Conservation (phyloP, 2,329 filamentous ascomycete species). For the Arthroderma uncinatum region DNA sequence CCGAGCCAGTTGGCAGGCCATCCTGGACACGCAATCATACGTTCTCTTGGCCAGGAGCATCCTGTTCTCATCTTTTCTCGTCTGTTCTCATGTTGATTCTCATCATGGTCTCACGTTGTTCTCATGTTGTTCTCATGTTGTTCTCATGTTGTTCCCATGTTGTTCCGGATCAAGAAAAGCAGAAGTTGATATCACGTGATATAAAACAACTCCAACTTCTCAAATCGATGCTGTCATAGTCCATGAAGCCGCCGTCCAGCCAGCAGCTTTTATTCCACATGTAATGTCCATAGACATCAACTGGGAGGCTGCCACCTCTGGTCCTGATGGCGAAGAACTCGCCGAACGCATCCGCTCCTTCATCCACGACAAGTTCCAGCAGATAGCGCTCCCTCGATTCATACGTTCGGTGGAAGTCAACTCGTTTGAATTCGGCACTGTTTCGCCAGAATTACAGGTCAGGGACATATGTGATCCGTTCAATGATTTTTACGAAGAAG, state of each 20-base stretch:
- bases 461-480: slow-evolving; percentile 96
- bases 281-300: slow-evolving; percentile 95
- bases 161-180: too few species aligned
- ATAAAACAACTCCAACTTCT: background rate
- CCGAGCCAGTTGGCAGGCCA: background rate
- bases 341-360: slow-evolving; percentile 83
- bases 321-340: slow-evolving; percentile 73
- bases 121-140: too few species aligned
- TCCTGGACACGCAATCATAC: background rate
- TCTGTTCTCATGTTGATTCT: too few species aligned
- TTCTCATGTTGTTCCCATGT: too few species aligned
- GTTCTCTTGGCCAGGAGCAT: background rate
- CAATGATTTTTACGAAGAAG: slow-evolving; percentile 87
- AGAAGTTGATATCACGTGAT: background rate
- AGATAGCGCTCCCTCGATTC: slow-evolving; percentile 81
- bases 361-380: slow-evolving; percentile 91
- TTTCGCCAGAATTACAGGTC: slow-evolving; percentile 74
- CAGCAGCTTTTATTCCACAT: slow-evolving; percentile 16
- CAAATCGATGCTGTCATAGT: background rate
- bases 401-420: slow-evolving; percentile 94
- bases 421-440: slow-evolving; percentile 79
- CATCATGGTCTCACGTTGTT: too few species aligned
- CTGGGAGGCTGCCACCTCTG: slow-evolving; percentile 85
- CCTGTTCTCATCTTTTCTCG: background rate
- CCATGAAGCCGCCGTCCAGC: background rate